Base-by-base conservation (phyloP, 495 filamentous ascomycete genomes). In the Zalerion maritima region DNA sequence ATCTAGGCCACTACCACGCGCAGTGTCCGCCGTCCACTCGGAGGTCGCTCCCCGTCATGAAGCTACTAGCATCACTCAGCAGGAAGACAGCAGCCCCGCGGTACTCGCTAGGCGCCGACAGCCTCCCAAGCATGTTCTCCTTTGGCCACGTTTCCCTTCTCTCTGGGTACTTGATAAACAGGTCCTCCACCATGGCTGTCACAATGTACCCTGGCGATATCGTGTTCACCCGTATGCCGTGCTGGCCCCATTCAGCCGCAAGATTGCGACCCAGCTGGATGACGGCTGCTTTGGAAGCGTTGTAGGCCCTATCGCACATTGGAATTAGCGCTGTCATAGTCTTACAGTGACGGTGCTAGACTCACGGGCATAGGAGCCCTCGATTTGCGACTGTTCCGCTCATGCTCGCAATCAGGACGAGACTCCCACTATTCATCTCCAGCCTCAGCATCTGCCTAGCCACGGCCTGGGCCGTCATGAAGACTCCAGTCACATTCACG, bases 131-230 rank as follows among this genome's bases (percentile, higher is more conserved):
- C 86, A 94, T 93, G 47, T 92, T 92, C 47, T 86, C 73, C 43
- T 69, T 75, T 24, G 80, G 72, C 86, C 86, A 94, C 28, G 77
- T 72, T 15, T 68, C 64, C 33, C 60, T 60, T 20, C 82, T 67
- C 54, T 92, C 82, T 5, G 83, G 81, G 42, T 62, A 81, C 29
- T 75, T 47, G 23, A 75, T 57, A 40, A 92, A 87, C 18, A 92
- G 62, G 25, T 72, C 67, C 46, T 79, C 73, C 7, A 87, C 82
- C 84, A 93, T 91, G 18, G 70, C 67, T n/a, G 85, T 93, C 29
- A 89, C 72, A 40, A 94, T 94, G 49, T 96, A 96, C 18, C 87
- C 87, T 0, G 87, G 87, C 9, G 82, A 92, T 42, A 94, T 75
- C 22, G 85, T 91, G 59, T 96, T 96, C 36, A 94, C 85, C 3